Evolutionary conservation across 345 rosid species (phyloP).

Genomic region (Ailanthus altissimus): DNA sequence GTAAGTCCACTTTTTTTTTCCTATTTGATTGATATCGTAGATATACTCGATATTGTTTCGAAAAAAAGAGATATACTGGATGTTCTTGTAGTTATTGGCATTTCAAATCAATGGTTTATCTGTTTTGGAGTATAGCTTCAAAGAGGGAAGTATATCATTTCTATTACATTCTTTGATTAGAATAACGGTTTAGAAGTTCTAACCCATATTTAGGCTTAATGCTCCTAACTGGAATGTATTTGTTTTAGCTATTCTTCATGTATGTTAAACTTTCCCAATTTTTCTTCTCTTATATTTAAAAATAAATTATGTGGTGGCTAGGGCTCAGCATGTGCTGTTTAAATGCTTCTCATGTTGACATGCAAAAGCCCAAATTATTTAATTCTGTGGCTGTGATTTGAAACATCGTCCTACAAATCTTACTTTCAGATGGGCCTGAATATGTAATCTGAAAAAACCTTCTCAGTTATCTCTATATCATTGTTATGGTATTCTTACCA

Average conservation of each 20-base stretch:
- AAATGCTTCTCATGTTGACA: background rate
- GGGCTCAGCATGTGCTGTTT: background rate
- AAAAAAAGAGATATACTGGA: background rate
- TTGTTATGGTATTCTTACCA: background rate
- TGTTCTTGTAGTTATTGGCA: background rate
- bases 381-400: constrained; percentile 1
- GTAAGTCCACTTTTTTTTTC: constrained; percentile 47
- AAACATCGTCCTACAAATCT: background rate
- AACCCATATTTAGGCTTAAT: background rate
- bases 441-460: background rate
- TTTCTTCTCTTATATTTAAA: background rate
- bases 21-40: background rate
- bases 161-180: background rate
- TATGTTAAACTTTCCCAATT: background rate
- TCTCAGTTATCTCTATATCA: constrained; percentile 4
- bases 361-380: background rate
- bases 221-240: background rate
- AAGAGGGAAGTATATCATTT: background rate
- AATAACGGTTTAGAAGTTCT: background rate
- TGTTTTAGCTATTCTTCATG: background rate
- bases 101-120: background rate
- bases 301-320: background rate
- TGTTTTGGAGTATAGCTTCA: background rate
- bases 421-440: constrained; percentile 3
- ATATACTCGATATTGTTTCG: background rate